Evolutionary conservation across 148 eudicot genomes (phyloP).

Genomic region (Chenopodium berlandieri): DNA sequence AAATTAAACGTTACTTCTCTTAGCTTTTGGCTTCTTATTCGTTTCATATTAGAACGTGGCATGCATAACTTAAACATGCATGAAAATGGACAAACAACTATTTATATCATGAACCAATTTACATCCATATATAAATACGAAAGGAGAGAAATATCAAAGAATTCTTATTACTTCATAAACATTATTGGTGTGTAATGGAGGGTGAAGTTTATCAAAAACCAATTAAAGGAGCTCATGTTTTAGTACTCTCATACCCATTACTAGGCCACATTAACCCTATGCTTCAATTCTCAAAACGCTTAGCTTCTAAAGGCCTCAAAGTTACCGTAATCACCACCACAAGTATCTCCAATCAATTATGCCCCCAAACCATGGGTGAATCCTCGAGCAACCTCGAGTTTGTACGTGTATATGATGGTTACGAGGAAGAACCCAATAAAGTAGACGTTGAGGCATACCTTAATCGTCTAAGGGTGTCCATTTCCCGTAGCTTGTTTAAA

Average conservation of each 20-base stretch:
- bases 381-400: conserved; percentile 12
- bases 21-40: too few species aligned
- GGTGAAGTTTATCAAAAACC: conserved; percentile 11
- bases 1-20: too few species aligned
- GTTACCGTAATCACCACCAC: conserved; percentile 38
- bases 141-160: background rate
- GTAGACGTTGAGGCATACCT: background rate
- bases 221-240: conserved; percentile 31
- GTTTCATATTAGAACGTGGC: too few species aligned
- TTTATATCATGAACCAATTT: background rate
- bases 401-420: conserved; percentile 22
- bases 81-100: background rate
- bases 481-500: background rate
- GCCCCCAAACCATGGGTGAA: background rate
- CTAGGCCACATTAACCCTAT: conserved; percentile 79
- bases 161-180: background rate
- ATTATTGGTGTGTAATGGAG: background rate
- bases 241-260: conserved; percentile 43
- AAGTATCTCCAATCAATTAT: background rate
- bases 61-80: background rate
- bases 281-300: conserved; percentile 51
- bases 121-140: background rate
- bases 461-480: background rate
- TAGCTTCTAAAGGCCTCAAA: conserved; percentile 45
- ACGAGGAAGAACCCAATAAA: background rate